These are phyloP conservation scores for Schwanniomyces occidentalis DNA, from an alignment of 805 yeast species.

Conservation along the genomic window DNA sequence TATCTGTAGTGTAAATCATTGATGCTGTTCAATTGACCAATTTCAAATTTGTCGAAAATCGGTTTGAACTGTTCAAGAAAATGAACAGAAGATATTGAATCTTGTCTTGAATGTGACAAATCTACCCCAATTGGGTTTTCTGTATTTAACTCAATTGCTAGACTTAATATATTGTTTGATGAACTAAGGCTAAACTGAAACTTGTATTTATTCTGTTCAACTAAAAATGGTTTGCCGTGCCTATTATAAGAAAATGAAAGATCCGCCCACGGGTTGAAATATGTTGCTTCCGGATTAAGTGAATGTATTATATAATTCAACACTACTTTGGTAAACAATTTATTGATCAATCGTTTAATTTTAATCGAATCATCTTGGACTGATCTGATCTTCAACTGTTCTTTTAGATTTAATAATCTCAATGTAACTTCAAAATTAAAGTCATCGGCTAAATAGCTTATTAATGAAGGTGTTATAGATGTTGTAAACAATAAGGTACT, in stretches of 20 bases:
- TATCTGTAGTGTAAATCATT: conserved; percentile 18
- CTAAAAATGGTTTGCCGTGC: conserved; percentile 60
- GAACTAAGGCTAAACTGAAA: conserved; percentile 60
- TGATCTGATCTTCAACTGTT: conserved; percentile 42
- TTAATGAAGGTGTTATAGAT: conserved; percentile 10
- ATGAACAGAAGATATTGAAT: conserved; percentile 19
- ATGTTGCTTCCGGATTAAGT: conserved; percentile 3
- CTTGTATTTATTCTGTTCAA: conserved; percentile 13
- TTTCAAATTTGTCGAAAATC: conserved; percentile 43
- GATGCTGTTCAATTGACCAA: conserved; percentile 21
- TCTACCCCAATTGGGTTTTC: conserved; percentile 33
- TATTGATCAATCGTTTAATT: conserved; percentile 41
- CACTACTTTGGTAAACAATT: conserved; percentile 46
- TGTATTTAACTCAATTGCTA: conserved; percentile 40
- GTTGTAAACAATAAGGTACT: conserved; percentile 15
- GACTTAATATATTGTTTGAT: conserved; percentile 50
- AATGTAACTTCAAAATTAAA: conserved; percentile 51
- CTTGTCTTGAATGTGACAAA: conserved; percentile 36
- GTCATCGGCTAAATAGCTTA: conserved; percentile 24
- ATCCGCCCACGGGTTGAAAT: conserved; percentile 18
- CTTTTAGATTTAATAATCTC: conserved; percentile 43
- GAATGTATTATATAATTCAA: conserved; percentile 31
- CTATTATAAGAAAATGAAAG: conserved; percentile 31
- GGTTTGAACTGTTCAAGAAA: conserved; percentile 40
- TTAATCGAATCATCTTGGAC: conserved; percentile 37